Evolutionary conservation across 2,329 filamentous ascomycete genomes (phyloP).

Genomic region (Keithomyces neogunnii): DNA sequence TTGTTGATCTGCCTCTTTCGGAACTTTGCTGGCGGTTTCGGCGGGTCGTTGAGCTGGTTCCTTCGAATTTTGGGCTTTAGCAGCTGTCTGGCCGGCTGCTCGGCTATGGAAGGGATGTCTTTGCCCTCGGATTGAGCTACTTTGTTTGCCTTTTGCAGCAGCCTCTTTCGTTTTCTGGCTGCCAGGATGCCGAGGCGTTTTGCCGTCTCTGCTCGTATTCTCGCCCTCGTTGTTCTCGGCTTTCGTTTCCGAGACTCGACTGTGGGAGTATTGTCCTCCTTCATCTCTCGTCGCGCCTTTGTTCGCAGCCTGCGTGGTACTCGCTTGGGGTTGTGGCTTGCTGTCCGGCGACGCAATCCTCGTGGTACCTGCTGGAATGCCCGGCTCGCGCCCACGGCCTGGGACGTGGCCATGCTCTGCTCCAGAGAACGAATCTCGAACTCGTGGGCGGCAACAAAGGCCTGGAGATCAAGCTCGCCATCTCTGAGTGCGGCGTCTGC

Average conservation of each 20-base stretch:
- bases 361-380: constrained; percentile 90
- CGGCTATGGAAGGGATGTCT: constrained; percentile 5
- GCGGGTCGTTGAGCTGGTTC: constrained; percentile 56
- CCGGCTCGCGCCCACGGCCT: constrained; percentile 50
- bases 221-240: constrained; percentile 46
- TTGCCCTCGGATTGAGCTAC: constrained; percentile 11
- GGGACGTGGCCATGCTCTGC: constrained; percentile 69
- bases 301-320: constrained; percentile 70
- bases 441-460: constrained; percentile 77
- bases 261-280: constrained; percentile 82
- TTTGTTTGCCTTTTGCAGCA: constrained; percentile 18
- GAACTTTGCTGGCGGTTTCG: constrained; percentile 55
- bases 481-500: constrained; percentile 47
- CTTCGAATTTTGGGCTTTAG: constrained; percentile 60
- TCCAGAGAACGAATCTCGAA: constrained; percentile 85
- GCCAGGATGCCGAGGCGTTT: constrained; percentile 59
- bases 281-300: constrained; percentile 66
- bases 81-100: constrained; percentile 14
- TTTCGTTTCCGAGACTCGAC: constrained; percentile 58
- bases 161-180: constrained; percentile 42
- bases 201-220: constrained; percentile 67
- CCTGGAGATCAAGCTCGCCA: constrained; percentile 77
- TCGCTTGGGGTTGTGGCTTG: constrained; percentile 89
- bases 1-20: constrained; percentile 80
- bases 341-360: constrained; percentile 75